Conservation (phyloP, 139 green algal species). For the Chlorella sp. region DNA sequence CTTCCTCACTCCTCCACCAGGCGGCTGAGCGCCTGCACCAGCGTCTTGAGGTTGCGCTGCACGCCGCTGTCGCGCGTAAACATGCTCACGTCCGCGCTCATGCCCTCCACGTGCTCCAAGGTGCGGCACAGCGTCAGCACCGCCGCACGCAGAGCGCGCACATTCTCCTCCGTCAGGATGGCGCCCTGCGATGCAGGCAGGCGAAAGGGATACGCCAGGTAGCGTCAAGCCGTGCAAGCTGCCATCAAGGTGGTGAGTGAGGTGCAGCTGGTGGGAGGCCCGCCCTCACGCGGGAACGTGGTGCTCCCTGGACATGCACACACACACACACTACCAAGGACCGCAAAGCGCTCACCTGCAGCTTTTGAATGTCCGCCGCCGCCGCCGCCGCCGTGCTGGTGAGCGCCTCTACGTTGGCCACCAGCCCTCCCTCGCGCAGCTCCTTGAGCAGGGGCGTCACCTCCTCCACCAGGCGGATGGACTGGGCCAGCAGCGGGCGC, state of each 20-base stretch:
- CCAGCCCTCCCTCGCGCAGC: constrained; percentile 61
- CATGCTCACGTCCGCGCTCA: constrained; percentile 55
- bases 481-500: constrained; percentile 33
- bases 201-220: background rate
- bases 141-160: constrained; percentile 63
- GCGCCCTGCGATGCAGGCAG: no score
- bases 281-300: no score
- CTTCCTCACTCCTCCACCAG: constrained; percentile 82
- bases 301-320: background rate
- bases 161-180: constrained; percentile 91
- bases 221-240: background rate
- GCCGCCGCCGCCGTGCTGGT: constrained; percentile 71
- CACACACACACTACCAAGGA: background rate
- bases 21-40: constrained; percentile 77
- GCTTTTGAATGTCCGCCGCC: constrained; percentile 73
- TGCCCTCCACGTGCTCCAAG: constrained; percentile 72
- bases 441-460: constrained; percentile 74
- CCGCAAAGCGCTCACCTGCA: constrained; percentile 52
- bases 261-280: no score
- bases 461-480: constrained; percentile 28
- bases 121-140: constrained; percentile 70
- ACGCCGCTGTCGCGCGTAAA: constrained; percentile 70
- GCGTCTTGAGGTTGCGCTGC: constrained; percentile 76
- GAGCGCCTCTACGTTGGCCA: constrained; percentile 75
- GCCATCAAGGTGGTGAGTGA: background rate